These are phyloP conservation scores for Candida endomychidarum DNA, from an alignment of 805 yeast genomes.

Conservation along the genomic window DNA sequence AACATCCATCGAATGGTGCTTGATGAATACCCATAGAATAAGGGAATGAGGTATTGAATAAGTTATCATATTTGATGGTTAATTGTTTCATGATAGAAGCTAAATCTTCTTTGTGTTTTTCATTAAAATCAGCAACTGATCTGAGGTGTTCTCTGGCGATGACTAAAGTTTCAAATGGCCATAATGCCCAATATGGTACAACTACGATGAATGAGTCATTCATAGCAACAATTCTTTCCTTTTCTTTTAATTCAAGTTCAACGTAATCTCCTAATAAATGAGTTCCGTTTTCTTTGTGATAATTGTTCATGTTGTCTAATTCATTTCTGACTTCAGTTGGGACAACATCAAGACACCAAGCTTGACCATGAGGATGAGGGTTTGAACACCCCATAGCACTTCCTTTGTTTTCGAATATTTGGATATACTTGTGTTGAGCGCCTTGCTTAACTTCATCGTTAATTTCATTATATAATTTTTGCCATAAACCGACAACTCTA, in stretches of 20 bases:
- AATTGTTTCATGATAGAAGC: conserved; percentile 52
- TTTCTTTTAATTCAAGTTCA: conserved; percentile 49
- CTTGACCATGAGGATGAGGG: conserved; percentile 83
- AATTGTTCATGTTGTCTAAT: conserved; percentile 49
- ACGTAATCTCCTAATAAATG: conserved; percentile 67
- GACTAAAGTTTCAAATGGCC: conserved; percentile 77
- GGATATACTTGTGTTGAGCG: conserved; percentile 57
- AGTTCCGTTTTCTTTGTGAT: conserved; percentile 37
- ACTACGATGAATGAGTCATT: conserved; percentile 66
- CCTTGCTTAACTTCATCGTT: conserved; percentile 34
- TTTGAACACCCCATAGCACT: conserved; percentile 81
- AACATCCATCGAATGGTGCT: conserved; percentile 52
- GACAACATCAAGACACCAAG: conserved; percentile 66
- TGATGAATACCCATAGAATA: conserved; percentile 84
- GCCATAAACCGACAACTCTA: conserved; percentile 63
- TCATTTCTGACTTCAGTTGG: conserved; percentile 70
- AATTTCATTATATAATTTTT: conserved; percentile 47
- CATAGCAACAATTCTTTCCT: conserved; percentile 52
- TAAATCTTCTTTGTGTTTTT: conserved; percentile 50
- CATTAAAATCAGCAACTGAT: conserved; percentile 48
- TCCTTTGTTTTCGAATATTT: conserved; percentile 77
- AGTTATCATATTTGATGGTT: conserved; percentile 68
- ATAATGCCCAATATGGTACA: conserved; percentile 80
- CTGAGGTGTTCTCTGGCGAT: conserved; percentile 55
- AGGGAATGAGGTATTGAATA: conserved; percentile 69